Evolutionary conservation across 2,329 filamentous ascomycete species (phyloP).

Genomic region (Didymellaceae sp.): DNA sequence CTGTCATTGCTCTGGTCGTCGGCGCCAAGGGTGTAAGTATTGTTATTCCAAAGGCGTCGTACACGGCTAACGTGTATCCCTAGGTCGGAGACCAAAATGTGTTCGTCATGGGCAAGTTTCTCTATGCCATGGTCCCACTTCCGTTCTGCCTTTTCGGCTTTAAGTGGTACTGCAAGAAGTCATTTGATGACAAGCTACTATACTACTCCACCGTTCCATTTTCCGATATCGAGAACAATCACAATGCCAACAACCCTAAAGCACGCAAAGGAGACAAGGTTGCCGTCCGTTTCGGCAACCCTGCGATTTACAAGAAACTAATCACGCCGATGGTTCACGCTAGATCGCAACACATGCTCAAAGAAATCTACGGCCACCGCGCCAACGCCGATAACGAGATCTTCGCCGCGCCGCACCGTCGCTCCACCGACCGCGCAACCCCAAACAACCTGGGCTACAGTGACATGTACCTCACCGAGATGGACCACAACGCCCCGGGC

Average conservation of each 20-base stretch:
- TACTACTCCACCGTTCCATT: constrained; percentile 72
- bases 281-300: constrained; percentile 82
- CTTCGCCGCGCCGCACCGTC: constrained; percentile 34
- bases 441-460: constrained; percentile 71
- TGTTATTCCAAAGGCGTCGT: neutral
- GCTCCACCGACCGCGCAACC: constrained; percentile 44
- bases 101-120: constrained; percentile 55
- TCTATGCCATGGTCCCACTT: constrained; percentile 74
- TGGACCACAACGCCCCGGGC: constrained; percentile 65
- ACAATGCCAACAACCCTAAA: constrained; percentile 42
- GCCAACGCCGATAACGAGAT: constrained; percentile 61
- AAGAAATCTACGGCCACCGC: constrained; percentile 81
- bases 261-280: constrained; percentile 64
- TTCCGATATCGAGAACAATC: constrained; percentile 59
- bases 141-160: constrained; percentile 80
- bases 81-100: constrained; percentile 49
- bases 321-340: constrained; percentile 83
- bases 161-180: constrained; percentile 79
- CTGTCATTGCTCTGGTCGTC: constrained; percentile 78
- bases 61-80: neutral
- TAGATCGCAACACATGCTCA: constrained; percentile 83
- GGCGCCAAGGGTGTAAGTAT: constrained; percentile 65
- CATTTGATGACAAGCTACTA: constrained; percentile 79
- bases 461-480: constrained; percentile 80
- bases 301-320: constrained; percentile 75